Evolutionary conservation across 352 stramenopile species (phyloP).

Genomic region (Phytophthora tentaculata): DNA sequence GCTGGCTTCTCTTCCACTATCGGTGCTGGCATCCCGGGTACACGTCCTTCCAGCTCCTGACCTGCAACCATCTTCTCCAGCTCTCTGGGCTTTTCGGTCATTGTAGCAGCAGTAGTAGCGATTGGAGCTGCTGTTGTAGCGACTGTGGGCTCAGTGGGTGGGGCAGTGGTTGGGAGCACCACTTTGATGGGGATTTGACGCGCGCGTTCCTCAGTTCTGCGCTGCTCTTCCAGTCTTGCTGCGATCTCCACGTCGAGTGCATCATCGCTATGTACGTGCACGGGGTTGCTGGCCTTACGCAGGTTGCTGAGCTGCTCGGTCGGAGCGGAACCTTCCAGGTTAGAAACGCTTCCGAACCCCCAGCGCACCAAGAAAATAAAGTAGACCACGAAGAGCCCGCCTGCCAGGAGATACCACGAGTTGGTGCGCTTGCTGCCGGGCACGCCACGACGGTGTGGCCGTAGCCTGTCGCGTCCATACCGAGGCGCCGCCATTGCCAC

Average conservation of each 20-base stretch:
- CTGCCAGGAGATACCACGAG: slow-evolving; percentile 22
- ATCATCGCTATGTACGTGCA: slow-evolving; percentile 20
- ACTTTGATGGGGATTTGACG: slow-evolving; percentile 37
- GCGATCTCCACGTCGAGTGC: slow-evolving; percentile 30
- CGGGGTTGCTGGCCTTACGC: slow-evolving; percentile 26
- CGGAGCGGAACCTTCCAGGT: slow-evolving; percentile 17
- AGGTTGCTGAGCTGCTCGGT: slow-evolving; percentile 43
- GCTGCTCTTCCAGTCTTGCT: slow-evolving; percentile 25
- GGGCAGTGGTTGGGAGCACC: slow-evolving; percentile 23
- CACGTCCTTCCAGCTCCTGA: slow-evolving; percentile 27
- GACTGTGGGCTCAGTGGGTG: slow-evolving; percentile 11
- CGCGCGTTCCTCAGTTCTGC: slow-evolving; percentile 21
- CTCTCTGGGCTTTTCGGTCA: slow-evolving; percentile 13
- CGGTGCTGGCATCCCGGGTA: slow-evolving; percentile 24
- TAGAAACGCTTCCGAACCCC: slow-evolving; percentile 25
- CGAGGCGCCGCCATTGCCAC: slow-evolving; percentile 29
- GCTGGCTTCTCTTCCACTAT: slow-evolving; percentile 12
- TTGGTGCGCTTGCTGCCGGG: slow-evolving; percentile 22
- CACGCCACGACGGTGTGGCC: slow-evolving; percentile 15
- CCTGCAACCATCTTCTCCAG: slow-evolving; percentile 9
- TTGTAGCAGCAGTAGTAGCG: slow-evolving; percentile 1
- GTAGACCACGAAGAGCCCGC: slow-evolving; percentile 37
- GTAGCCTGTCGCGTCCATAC: slow-evolving; percentile 29
- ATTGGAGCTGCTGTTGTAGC: slow-evolving; percentile 8
- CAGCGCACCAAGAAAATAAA: slow-evolving; percentile 34